Percentiles rank a stretch among this genome's conserved stretches.
Conservation (phyloP, 805 yeast genomes). For the Monosporozyma unispora region DNA sequence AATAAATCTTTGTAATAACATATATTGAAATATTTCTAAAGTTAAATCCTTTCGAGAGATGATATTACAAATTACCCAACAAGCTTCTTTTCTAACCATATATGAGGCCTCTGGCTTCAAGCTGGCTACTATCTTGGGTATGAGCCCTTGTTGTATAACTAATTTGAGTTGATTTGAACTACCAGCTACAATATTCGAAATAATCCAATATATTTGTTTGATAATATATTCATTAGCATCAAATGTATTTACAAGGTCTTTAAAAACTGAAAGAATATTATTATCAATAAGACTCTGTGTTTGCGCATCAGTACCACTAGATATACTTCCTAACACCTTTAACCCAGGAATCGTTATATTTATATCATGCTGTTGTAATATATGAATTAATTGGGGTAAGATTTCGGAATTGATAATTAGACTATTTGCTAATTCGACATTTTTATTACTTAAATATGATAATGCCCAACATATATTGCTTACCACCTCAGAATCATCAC, state of each 20-base stretch:
- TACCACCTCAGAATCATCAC: slow-evolving; percentile 82
- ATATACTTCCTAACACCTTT: slow-evolving; percentile 92
- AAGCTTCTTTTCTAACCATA: slow-evolving; percentile 92
- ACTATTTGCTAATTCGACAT: slow-evolving; percentile 71
- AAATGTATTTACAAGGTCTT: slow-evolving; percentile 57
- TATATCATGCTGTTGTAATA: slow-evolving; percentile 63
- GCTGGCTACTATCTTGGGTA: slow-evolving; percentile 77
- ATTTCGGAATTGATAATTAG: slow-evolving; percentile 92
- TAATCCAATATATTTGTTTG: slow-evolving; percentile 97
- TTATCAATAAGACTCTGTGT: slow-evolving; percentile 88
- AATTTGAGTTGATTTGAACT: slow-evolving; percentile 89
- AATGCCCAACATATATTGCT: slow-evolving; percentile 98
- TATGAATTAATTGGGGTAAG: slow-evolving; percentile 83
- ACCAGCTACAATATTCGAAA: slow-evolving; percentile 94
- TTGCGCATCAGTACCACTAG: slow-evolving; percentile 88
- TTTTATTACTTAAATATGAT: slow-evolving; percentile 83
- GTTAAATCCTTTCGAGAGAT: slow-evolving; percentile 89
- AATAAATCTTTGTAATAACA: slow-evolving; percentile 88
- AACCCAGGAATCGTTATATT: neutral
- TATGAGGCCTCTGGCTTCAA: slow-evolving; percentile 71
- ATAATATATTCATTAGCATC: slow-evolving; percentile 66
- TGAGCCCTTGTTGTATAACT: slow-evolving; percentile 82
- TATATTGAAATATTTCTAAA: slow-evolving; percentile 85
- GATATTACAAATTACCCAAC: slow-evolving; percentile 97
- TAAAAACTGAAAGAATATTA: slow-evolving; percentile 77